Evolutionary conservation across 495 filamentous ascomycete genomes (phyloP).

Genomic region (Haplographium delicatum): DNA sequence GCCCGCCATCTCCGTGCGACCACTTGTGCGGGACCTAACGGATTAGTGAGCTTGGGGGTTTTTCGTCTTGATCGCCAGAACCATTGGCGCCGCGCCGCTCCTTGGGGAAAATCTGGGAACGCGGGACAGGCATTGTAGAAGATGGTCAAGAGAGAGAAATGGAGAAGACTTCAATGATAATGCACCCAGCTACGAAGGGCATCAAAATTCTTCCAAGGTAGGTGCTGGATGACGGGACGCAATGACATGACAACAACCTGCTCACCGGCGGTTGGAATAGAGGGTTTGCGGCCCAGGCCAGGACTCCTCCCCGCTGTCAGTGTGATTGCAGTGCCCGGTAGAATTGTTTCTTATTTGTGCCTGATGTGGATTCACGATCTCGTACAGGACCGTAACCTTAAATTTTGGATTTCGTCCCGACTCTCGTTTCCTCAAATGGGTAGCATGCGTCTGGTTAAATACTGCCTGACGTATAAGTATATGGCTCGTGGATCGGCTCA

Average conservation of each 20-base stretch:
- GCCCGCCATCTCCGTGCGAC: background rate
- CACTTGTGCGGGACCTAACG: conserved; percentile 10
- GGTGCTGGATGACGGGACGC: background rate
- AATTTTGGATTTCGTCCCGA: background rate
- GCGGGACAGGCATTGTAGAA: background rate
- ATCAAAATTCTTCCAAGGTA: background rate
- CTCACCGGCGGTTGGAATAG: background rate
- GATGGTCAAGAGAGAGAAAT: background rate
- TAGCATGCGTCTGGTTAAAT: too few species aligned
- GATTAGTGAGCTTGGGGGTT: background rate
- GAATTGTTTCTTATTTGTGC: conserved; percentile 3
- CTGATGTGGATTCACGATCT: conserved; percentile 2
- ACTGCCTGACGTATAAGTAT: background rate
- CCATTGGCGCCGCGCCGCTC: background rate
- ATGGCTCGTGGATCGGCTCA: background rate
- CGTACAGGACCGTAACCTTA: background rate
- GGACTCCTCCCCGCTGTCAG: background rate
- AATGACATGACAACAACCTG: background rate
- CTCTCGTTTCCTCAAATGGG: too few species aligned
- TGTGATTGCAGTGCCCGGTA: conserved; percentile 2
- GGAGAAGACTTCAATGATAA: background rate
- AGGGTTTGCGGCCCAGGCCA: background rate
- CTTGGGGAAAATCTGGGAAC: background rate
- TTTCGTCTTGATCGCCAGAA: background rate
- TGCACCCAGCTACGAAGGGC: background rate